Evolutionary conservation across 179 eudicot species (phyloP).

Genomic region (Dionaea muscipula): DNA sequence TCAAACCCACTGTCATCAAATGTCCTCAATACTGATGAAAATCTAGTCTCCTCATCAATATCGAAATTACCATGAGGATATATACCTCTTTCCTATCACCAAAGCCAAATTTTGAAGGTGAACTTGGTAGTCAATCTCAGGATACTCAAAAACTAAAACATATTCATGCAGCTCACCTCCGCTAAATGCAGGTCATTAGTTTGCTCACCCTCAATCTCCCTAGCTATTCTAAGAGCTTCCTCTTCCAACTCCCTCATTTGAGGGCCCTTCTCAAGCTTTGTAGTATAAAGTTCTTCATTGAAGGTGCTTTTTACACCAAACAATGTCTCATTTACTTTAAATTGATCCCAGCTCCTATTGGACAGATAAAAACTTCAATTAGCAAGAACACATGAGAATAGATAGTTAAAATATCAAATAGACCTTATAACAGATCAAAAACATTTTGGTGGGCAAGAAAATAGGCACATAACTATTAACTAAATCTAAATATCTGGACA

Average conservation of each 20-base stretch:
- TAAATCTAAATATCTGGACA: neutral
- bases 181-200: slow-evolving; percentile 88
- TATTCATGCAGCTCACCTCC: too few species aligned
- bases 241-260: slow-evolving; percentile 70
- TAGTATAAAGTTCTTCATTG: slow-evolving; percentile 71
- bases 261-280: slow-evolving; percentile 90
- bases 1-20: slow-evolving; percentile 75
- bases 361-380: slow-evolving; percentile 9
- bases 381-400: too few species aligned
- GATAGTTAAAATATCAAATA: too few species aligned
- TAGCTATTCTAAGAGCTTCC: slow-evolving; percentile 75
- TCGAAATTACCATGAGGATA: slow-evolving; percentile 45
- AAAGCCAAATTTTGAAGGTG: neutral
- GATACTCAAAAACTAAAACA: too few species aligned
- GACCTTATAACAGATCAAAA: too few species aligned
- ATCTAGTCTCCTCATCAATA: slow-evolving; percentile 85
- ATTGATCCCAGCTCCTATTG: slow-evolving; percentile 90
- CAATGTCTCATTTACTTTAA: slow-evolving; percentile 69
- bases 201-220: slow-evolving; percentile 97
- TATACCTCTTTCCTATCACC: slow-evolving; percentile 65
- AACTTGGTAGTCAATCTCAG: too few species aligned
- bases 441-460: too few species aligned
- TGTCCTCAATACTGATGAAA: slow-evolving; percentile 74
- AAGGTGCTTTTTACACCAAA: slow-evolving; percentile 97
- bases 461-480: too few species aligned